These are phyloP conservation scores for Cordyceps cateniannulata DNA, from an alignment of 2,329 filamentous ascomycete species.

Conservation along the genomic window DNA sequence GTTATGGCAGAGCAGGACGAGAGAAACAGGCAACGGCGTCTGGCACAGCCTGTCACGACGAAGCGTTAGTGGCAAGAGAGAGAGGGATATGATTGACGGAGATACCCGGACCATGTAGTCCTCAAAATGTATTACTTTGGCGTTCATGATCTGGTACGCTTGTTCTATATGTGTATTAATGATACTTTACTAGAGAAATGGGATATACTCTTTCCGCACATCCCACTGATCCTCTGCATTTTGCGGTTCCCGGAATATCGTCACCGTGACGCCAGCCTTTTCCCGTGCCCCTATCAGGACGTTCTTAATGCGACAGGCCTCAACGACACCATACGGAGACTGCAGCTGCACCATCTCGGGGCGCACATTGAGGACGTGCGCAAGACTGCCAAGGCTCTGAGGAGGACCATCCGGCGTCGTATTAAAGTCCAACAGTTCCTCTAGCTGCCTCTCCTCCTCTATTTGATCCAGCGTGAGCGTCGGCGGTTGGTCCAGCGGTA, in stretches of 20 bases:
- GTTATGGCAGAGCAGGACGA: constrained; percentile 84
- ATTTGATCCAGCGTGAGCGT: background rate
- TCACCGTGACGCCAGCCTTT: constrained; percentile 21
- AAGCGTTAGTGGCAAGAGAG: background rate
- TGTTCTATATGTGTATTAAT: background rate
- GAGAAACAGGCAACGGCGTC: constrained; percentile 69
- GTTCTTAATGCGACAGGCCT: constrained; percentile 25
- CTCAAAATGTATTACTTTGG: background rate
- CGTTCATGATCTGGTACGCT: background rate
- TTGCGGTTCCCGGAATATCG: constrained; percentile 23
- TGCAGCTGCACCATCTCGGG: constrained; percentile 15
- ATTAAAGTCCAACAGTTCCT: background rate
- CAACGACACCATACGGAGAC: constrained; percentile 23
- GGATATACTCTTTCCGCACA: constrained; percentile 22
- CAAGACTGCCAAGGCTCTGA: background rate
- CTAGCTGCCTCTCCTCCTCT: background rate
- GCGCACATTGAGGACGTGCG: background rate
- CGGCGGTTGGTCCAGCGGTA: background rate
- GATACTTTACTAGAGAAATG: background rate
- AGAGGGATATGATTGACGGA: background rate
- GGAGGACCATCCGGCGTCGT: background rate
- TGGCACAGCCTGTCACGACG: constrained; percentile 33
- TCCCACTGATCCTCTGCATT: constrained; percentile 23
- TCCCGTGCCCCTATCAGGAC: constrained; percentile 22
- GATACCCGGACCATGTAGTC: background rate